Evolutionary conservation across 2,329 filamentous ascomycete species (phyloP).

Genomic region (Fusarium sp.): DNA sequence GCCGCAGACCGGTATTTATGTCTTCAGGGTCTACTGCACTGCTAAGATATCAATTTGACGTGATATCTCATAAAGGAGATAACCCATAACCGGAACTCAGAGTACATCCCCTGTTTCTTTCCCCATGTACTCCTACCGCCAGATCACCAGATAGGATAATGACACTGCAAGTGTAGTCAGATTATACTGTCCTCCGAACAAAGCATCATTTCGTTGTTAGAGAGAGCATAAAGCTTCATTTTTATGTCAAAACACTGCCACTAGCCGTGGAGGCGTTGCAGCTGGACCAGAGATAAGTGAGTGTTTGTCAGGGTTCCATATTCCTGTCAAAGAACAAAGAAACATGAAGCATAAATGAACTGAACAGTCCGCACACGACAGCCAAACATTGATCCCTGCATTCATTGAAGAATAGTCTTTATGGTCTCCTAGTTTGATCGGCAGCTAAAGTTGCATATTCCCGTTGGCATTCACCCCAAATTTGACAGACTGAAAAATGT

Average conservation of each 20-base stretch:
- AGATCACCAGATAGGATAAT: not conserved
- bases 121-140: not conserved
- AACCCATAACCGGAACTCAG: not conserved
- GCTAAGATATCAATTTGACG: not conserved
- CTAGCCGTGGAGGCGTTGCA: not conserved
- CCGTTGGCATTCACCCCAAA: not conserved
- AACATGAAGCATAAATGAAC: not conserved
- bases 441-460: not conserved
- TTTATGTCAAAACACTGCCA: not conserved
- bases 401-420: not conserved
- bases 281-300: not conserved
- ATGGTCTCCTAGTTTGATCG: not conserved
- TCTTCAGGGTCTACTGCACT: not conserved
- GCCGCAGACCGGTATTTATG: constrained; percentile 7
- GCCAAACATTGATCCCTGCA: not conserved
- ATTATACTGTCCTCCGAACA: not conserved
- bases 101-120: not conserved
- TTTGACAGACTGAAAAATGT: not conserved
- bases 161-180: not conserved
- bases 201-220: not conserved
- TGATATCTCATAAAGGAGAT: not conserved
- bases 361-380: not conserved
- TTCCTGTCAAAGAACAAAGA: not conserved
- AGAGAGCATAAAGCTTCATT: not conserved
- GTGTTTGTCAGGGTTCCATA: not conserved